phyloP scores from a whole-genome alignment of 2,329 filamentous ascomycete species.

The Colletotrichum phormii region DNA sequence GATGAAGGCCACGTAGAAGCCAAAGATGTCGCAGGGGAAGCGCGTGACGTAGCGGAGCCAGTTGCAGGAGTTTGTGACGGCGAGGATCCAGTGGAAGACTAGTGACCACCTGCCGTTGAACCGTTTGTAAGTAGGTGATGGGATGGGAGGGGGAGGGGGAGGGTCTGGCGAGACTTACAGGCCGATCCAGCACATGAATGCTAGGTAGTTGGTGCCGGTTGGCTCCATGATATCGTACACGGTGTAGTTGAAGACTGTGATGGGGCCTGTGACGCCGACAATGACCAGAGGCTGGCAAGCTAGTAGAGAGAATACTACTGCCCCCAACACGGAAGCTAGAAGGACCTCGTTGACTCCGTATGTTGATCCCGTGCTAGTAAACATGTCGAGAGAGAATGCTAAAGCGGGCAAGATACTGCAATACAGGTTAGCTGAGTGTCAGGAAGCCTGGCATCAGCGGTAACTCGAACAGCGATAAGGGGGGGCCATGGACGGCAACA shows the following conservation, averaged over 20 bases:
- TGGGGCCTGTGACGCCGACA: conserved; percentile 91
- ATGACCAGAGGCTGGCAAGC: conserved; percentile 90
- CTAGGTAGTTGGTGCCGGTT: conserved; percentile 82
- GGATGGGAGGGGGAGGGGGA: neutral
- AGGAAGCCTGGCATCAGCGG: neutral
- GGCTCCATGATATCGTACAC: conserved; percentile 89
- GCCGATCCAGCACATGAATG: conserved; percentile 93
- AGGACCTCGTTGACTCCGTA: conserved; percentile 94
- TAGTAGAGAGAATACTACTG: conserved; percentile 83
- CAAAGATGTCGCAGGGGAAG: conserved; percentile 94
- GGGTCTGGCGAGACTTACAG: conserved; percentile 62
- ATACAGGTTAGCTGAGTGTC: neutral
- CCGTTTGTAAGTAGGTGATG: neutral
- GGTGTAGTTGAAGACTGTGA: conserved; percentile 94
- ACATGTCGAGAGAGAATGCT: conserved; percentile 94
- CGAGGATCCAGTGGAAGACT: conserved; percentile 85
- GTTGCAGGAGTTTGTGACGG: conserved; percentile 88
- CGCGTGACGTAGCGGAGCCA: conserved; percentile 89
- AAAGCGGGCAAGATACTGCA: conserved; percentile 84
- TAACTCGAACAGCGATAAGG: neutral
- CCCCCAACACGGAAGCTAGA: conserved; percentile 84
- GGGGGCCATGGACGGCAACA: neutral
- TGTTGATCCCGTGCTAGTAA: conserved; percentile 84
- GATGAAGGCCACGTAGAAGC: conserved; percentile 92
- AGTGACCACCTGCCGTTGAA: conserved; percentile 75